A percentile compares a stretch with the other conserved stretches of the same genome.
These are phyloP conservation scores for Sphagnum contortum DNA, from an alignment of 225 moss, liverwort and hornwort genomes.

Conservation along the genomic window DNA sequence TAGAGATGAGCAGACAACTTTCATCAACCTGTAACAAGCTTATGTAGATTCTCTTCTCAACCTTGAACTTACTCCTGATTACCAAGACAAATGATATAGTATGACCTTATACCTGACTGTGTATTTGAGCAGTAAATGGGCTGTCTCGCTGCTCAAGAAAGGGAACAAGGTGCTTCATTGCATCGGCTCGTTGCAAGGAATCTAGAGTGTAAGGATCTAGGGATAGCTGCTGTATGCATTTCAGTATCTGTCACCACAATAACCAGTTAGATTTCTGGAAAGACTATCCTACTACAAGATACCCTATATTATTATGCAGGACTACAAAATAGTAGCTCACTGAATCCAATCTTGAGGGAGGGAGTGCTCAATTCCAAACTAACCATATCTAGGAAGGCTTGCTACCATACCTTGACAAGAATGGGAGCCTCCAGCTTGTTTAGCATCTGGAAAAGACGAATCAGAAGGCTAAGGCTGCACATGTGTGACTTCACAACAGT, in stretches of 20 bases:
- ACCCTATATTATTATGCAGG: no score
- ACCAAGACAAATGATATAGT: no score
- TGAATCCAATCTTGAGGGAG: no score
- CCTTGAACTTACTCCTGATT: no score
- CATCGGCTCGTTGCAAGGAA: conserved; percentile 90
- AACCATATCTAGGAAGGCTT: no score
- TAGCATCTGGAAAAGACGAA: conserved; percentile 85
- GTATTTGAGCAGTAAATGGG: conserved; percentile 59
- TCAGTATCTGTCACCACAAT: conserved; percentile 42
- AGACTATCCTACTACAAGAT: no score
- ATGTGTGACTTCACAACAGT: conserved; percentile 70
- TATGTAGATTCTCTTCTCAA: no score
- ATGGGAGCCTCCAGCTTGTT: conserved; percentile 77
- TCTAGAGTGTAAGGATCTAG: conserved; percentile 78
- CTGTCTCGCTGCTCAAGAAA: conserved; percentile 76
- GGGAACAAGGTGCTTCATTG: conserved; percentile 94
- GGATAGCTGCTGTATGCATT: conserved; percentile 87
- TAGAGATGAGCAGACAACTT: neutral
- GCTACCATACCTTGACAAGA: conserved; percentile 69
- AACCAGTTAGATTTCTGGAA: no score
- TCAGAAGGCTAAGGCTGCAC: conserved; percentile 73
- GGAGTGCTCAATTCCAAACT: no score
- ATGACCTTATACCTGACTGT: conserved; percentile 52
- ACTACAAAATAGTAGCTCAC: no score
- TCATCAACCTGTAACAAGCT: no score